Evolutionary conservation across 805 yeast genomes (phyloP).

Genomic region (Candida piceae): DNA sequence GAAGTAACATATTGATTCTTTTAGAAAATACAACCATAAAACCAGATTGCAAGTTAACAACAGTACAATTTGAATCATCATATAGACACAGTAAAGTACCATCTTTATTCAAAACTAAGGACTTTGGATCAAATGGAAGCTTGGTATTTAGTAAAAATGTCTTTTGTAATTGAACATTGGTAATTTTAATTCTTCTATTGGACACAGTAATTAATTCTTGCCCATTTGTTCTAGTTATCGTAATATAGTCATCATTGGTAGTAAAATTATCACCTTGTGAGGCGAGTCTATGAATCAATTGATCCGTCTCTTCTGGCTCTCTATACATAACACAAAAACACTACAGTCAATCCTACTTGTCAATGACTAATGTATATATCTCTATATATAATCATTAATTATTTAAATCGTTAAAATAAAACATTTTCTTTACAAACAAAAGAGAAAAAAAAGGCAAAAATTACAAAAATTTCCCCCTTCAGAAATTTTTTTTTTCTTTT

Average conservation of each 20-base stretch:
- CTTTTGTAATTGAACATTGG: conserved; percentile 9
- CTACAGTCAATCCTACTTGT: no score
- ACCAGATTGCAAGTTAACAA: conserved; percentile 18
- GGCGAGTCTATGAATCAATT: conserved; percentile 5
- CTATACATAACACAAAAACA: no score
- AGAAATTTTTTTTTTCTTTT: no score
- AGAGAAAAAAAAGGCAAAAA: no score
- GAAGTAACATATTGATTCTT: conserved; percentile 4
- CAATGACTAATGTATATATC: no score
- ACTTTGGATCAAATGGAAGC: conserved; percentile 23
- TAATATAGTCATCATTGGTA: conserved; percentile 12
- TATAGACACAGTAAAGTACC: conserved; percentile 27
- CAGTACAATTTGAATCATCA: conserved; percentile 11
- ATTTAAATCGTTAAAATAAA: no score
- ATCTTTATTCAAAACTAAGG: conserved; percentile 17
- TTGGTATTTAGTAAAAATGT: conserved; percentile 7
- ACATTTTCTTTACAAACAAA: no score
- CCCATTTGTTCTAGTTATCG: conserved; percentile 23
- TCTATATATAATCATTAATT: no score
- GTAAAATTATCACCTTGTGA: conserved; percentile 12
- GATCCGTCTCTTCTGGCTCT: not conserved
- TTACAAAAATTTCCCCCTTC: no score
- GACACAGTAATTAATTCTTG: conserved; percentile 23
- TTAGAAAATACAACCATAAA: conserved; percentile 13
- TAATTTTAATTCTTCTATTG: conserved; percentile 16